Base-by-base conservation (phyloP, 495 filamentous ascomycete species). In the Talaromyces borbonicus region DNA sequence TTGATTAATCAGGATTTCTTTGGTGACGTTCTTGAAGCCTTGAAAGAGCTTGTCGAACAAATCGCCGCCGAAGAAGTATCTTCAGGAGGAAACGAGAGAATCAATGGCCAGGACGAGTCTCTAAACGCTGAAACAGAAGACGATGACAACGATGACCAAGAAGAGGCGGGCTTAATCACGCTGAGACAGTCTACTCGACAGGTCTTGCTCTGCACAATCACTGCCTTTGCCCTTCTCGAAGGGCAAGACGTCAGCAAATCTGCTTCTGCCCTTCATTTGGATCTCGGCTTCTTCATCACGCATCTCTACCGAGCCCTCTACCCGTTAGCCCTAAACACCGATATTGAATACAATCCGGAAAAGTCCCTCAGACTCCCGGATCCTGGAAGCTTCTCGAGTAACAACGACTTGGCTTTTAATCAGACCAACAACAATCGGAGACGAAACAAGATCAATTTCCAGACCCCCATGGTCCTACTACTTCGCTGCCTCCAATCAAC, bases 1-100 rank as follows among this genome's bases (percentile, higher is more conserved):
- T 71, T 98, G 14, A 96, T 98, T 70, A 98, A 98, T 67, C 84
- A 96, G 56, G 83, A 97, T 57, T 95, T 97, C 71, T 98, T 98
- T 60, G 92, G 92, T 16, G 92, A 96, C 60, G 68, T 98, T 27
- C 79, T 98, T 15, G 93, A 96, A 56, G 89, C 87, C 6, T 69
- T 98, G 22, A 92, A 92, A 59, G 93, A 96, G 46, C 73, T 98
- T 9, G 90, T 96, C 52, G 72, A 71, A 8, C 74, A 85, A 48
- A 79, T 80, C 41, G 79, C 84, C 31, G 55, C 53, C 8, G 61
- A 67, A 8, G 67, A 76, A 40, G 60, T 67, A n/a, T 65, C 72
- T 25, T 63, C 72, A 20, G 60, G 68, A 12, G 67, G 66, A 8
- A 63, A 66, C 1, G 66, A 77, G 15, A 65, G 71, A 2, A 67